Percentiles rank a stretch among this genome's conserved stretches.
phyloP scores from a whole-genome alignment of 2,329 filamentous ascomycete species.

The Metarhizium guizhouense region DNA sequence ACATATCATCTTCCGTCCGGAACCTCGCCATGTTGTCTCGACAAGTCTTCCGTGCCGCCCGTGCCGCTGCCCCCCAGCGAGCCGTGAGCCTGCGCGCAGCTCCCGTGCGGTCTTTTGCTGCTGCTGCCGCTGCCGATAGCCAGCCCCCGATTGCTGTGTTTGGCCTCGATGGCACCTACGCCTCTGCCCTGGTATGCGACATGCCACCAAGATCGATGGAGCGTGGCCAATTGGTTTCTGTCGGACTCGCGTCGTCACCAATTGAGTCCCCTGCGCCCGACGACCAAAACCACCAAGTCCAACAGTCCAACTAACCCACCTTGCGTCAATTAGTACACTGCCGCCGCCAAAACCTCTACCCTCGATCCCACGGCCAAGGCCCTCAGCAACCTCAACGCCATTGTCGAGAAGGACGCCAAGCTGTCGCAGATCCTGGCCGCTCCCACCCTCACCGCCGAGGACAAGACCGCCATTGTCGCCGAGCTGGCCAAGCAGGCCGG shows the following conservation, averaged over 20 bases:
- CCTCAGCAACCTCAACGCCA: constrained; percentile 58
- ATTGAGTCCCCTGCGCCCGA: not conserved
- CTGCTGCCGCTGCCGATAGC: constrained; percentile 61
- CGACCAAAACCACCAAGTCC: not conserved
- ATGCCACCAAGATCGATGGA: not conserved
- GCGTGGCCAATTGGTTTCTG: not conserved
- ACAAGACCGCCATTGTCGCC: constrained; percentile 79
- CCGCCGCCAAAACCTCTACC: constrained; percentile 75
- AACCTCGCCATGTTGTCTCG: constrained; percentile 46
- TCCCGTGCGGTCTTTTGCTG: constrained; percentile 71
- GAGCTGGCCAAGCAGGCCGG: constrained; percentile 83
- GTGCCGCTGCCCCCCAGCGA: constrained; percentile 52
- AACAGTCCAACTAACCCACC: not conserved
- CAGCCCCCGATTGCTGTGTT: constrained; percentile 88
- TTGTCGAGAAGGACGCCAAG: constrained; percentile 78
- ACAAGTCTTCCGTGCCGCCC: constrained; percentile 48
- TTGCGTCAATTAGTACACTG: constrained; percentile 69
- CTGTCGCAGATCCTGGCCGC: constrained; percentile 66
- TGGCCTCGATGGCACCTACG: constrained; percentile 96
- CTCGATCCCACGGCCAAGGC: constrained; percentile 82
- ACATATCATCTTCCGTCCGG: constrained; percentile 9
- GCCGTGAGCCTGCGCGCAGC: constrained; percentile 32
- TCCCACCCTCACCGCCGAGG: constrained; percentile 66
- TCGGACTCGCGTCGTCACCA: not conserved
- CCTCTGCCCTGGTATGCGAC: constrained; percentile 78